Conservation (phyloP, 768 basidiomycete species). For the Suillus ampliporus region DNA sequence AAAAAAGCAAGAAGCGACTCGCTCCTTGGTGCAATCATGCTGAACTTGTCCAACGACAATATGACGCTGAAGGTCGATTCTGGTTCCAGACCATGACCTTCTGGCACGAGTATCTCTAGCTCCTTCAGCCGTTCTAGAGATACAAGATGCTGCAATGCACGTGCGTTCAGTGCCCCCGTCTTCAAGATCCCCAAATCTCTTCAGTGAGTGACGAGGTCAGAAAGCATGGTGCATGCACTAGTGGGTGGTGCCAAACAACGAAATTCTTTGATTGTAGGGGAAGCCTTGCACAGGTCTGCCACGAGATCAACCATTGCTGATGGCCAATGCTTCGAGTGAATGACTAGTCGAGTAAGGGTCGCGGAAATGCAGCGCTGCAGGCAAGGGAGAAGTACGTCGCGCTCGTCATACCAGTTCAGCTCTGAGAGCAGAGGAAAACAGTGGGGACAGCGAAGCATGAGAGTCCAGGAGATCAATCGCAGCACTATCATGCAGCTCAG, state of each 20-base stretch:
- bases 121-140: neutral
- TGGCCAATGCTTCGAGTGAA: neutral
- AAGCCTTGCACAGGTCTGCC: neutral
- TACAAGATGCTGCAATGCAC: slow-evolving; percentile 1
- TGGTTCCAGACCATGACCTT: neutral
- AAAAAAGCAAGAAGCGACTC: neutral
- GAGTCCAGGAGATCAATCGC: neutral
- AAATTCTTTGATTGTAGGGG: neutral
- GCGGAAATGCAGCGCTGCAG: neutral
- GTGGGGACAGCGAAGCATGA: neutral
- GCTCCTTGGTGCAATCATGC: neutral
- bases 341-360: neutral
- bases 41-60: neutral
- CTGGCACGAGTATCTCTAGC: neutral
- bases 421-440: neutral
- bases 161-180: neutral
- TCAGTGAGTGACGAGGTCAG: neutral
- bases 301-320: neutral
- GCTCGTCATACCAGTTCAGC: neutral
- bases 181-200: neutral
- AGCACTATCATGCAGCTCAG: neutral
- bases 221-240: neutral
- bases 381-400: neutral
- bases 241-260: neutral
- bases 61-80: neutral